Evolutionary conservation across 805 yeast genomes (phyloP), one percentile per base, ranked within the genome.

Genomic region (Torulaspora indica): DNA sequence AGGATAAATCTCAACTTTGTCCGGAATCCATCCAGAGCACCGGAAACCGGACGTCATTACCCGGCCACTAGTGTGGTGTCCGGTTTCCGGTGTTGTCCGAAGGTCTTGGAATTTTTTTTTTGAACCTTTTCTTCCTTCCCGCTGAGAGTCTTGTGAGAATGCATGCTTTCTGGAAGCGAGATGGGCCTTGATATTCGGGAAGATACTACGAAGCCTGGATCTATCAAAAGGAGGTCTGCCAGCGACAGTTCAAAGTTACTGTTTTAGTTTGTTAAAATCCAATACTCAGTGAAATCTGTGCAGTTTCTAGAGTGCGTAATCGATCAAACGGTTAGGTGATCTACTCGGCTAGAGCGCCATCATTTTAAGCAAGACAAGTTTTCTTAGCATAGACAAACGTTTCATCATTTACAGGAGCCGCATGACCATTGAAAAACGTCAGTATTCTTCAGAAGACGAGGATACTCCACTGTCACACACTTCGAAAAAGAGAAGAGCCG

Each of bases 391-490:
- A 20, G 22, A 5, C 22, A 20, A 20, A 20, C 4, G 22, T 18
- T 29, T 8, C 27, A 29, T 22, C n/a, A 12, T 5, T n/a, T 17
- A 10, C 20, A 20, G 17, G 4, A 13, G 22, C 27, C 20, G 13
- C 24, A 47, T 47, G 51, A 43, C 51, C 5, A 37, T 43, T 18
- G 48, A 44, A 25, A 38, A 41, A 32, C 47, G 36, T 25, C 41
- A 40, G 12, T 31, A 29, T 24, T 43, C 47, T 17, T 47, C 51
- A 25, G 51, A 43, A 12, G 55, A 49, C 5, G 57, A 53, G 23
- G 57, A 53, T 35, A 43, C 47, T 13, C 56, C 53, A 12, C 43
- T 50, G 17, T 43, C 56, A 12, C 54, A 52, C 29, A 39, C 48
- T 3, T 22, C 41, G 12, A 49, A 42, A 31, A 44, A 45, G 25